Base-by-base conservation (phyloP, 2,329 filamentous ascomycete species). In the Scedosporium dehoogii region DNA sequence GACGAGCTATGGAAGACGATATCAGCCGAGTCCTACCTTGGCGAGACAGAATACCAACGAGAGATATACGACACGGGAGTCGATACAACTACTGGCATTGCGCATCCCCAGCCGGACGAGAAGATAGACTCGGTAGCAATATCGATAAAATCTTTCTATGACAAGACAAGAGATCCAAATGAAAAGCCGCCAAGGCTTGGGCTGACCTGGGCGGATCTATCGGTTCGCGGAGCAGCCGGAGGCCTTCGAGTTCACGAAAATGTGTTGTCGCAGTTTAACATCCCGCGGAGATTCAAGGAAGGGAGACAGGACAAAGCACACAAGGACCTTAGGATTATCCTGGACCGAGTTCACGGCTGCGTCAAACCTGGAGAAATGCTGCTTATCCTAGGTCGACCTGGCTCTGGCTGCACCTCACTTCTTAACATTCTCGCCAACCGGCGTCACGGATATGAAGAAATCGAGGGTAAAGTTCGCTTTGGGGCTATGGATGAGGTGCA, bases 291-390 rank as follows among this genome's bases (percentile, higher is more conserved):
- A n/a, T 66, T 81, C 66, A 80, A 76, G 66, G 84, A 86, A 66
- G 75, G 74, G 63, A 76, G 75, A 66, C 76, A 75, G 53, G 85
- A 83, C 67, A 80, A 82, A 0, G 83, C 86, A 0, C 33, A 38
- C 33, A 38, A 38, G 33, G 33, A 38, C 33, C 72, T 87, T 21
- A 83, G 82, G 65, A 87, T 85, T 0, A 86, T 91, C 56, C 73
- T 91, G 23, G 80, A 88, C 61, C 79, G 83, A 67, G 84, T 81
- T 63, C 82, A 86, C 69, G 88, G 88, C 10, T 89, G 85, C 66
- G 84, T 91, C 59, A 86, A 86, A 70, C 87, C 87, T 0, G 88
- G 87, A 21, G 86, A 90, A 72, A 89, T 90, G 87, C 73, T 89
- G 1, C 74, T 90, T 0, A 86, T 90, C 0, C 76, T 90, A 0